Base-by-base conservation (phyloP, 768 basidiomycete genomes). In the Amanita subjunquillea region DNA sequence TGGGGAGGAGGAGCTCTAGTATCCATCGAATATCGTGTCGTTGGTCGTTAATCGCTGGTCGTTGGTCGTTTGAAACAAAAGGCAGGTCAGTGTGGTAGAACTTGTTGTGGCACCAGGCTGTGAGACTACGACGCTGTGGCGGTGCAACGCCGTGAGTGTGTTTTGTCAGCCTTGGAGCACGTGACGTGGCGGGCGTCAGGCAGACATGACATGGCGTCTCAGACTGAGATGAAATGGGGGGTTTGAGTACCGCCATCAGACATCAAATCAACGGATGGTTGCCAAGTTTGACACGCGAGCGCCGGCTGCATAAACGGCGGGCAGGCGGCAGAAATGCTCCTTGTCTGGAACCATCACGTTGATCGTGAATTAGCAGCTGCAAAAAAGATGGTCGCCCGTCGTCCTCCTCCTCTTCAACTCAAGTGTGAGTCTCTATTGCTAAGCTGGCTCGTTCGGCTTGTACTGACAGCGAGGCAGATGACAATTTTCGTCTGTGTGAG, bases 331-430 rank as follows among this genome's bases (percentile, higher is more conserved):
- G 48, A 57, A 57, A 58, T 54, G 49, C 47, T 57, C 61, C 67
- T 58, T 68, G 69, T 73, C 69, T 67, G 68, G 70, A 65, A 72
- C 72, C 69, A 69, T 46, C 51, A 53, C 51, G 51, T 53, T 53
- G 51, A 53, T 53, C 51, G 51, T 53, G 51, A 53, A 53, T 17
- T 17, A 44, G 27, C 32, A 45, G 8, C 20, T 32, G 22, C 22
- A 42, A 8, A 45, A 37, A 45, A 37, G 27, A 53, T 53, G 51
- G 41, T 36, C 17, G 44, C 15, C 51, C 23, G 6, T 58, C 71
- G 69, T 55, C 72, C 73, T 54, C 68, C 69, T 59, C 69, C 70
- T 42, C 69, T 73, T 53, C 67, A 70, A 54, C 66, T 75, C 51
- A 67, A 72, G 57, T 63, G 71, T 72, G 52, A 50, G 68, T 64